phyloP scores from a whole-genome alignment of 1,284 basidiomycete genomes.

The Rhodotorula sp. region DNA sequence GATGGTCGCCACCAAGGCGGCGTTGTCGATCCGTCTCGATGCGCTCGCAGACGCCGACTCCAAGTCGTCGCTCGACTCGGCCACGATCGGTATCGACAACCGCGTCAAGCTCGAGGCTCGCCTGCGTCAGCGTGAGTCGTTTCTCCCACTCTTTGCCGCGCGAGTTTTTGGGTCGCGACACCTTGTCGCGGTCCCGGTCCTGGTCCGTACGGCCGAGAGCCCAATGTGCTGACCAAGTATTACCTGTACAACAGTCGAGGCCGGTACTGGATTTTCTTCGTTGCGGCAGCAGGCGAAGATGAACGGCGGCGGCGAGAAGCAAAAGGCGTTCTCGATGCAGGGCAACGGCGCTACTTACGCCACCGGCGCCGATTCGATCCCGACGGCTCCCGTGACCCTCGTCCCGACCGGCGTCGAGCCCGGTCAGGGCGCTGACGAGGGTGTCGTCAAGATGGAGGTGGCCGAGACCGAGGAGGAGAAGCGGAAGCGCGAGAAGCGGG shows the following conservation, averaged over 20 bases:
- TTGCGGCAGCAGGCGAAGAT: conserved; percentile 48
- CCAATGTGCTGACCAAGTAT: too few species aligned
- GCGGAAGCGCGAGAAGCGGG: conserved; percentile 47
- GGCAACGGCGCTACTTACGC: conserved; percentile 76
- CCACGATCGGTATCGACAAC: conserved; percentile 83
- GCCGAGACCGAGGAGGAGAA: conserved; percentile 65
- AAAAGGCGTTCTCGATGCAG: conserved; percentile 69
- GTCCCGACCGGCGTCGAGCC: conserved; percentile 59
- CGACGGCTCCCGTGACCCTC: conserved; percentile 48
- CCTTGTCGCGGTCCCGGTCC: too few species aligned
- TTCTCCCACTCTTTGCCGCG: too few species aligned
- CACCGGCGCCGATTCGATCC: conserved; percentile 59
- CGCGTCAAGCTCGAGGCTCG: conserved; percentile 93
- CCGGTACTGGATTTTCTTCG: conserved; percentile 66
- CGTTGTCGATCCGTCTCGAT: conserved; percentile 93
- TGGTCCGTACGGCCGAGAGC: too few species aligned
- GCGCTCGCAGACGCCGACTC: conserved; percentile 88
- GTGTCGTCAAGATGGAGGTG: conserved; percentile 56
- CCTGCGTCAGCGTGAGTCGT: conserved; percentile 61
- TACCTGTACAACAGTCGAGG: conserved; percentile 58
- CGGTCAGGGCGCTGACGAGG: conserved; percentile 19
- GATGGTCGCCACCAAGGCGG: conserved; percentile 98
- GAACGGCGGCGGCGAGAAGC: conserved; percentile 33
- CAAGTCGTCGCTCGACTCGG: conserved; percentile 74
- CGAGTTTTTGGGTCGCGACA: too few species aligned